phyloP scores from a whole-genome alignment of 192 early-diverging fungal genomes.

The Phycomyces nitens region DNA sequence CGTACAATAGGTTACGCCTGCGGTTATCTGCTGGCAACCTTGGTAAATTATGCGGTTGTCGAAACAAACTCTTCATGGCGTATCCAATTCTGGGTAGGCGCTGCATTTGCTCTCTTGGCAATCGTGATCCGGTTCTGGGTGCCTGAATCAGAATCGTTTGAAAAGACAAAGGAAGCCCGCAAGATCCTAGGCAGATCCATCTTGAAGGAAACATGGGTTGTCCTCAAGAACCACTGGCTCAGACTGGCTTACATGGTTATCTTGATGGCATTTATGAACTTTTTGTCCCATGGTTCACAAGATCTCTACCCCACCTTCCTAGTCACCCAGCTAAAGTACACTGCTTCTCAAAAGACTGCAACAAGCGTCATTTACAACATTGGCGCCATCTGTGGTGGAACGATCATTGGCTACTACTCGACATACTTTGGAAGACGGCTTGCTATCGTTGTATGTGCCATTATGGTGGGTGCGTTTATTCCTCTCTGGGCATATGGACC shows the following conservation, averaged over 20 bases:
- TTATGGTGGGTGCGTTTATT: constrained; percentile 58
- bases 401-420: constrained; percentile 62
- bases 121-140: constrained; percentile 58
- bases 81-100: constrained; percentile 65
- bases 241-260: constrained; percentile 50
- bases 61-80: constrained; percentile 56
- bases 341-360: constrained; percentile 49
- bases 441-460: constrained; percentile 46
- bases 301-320: constrained; percentile 72
- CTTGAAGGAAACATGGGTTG: constrained; percentile 15
- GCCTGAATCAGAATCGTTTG: constrained; percentile 58
- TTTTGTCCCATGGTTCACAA: constrained; percentile 66
- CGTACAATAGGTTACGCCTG: constrained; percentile 50
- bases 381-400: constrained; percentile 69
- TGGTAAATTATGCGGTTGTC: constrained; percentile 56
- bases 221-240: constrained; percentile 49
- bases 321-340: constrained; percentile 55
- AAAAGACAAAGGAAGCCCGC: constrained; percentile 34
- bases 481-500: constrained; percentile 60
- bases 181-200: constrained; percentile 18
- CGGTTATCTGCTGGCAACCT: constrained; percentile 63
- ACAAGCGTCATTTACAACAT: constrained; percentile 57
- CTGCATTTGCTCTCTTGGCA: constrained; percentile 54
- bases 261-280: constrained; percentile 66
- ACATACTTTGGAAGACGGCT: constrained; percentile 63